Percentiles rank a stretch among this genome's conserved stretches.
Conservation (phyloP, 169 alveolate species). For the Fabrea salina region DNA sequence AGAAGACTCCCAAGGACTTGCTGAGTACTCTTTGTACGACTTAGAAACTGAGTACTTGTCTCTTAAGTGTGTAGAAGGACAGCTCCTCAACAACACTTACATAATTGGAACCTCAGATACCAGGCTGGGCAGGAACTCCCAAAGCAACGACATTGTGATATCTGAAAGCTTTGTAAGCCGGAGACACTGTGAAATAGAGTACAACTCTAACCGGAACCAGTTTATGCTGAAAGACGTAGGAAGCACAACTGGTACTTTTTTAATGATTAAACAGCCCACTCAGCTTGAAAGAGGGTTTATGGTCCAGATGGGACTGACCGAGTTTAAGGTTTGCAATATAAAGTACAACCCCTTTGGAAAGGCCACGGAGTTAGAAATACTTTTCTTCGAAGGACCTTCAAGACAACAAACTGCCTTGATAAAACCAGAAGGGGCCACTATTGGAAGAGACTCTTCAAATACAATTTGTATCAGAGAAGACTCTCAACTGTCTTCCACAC, state of each 20-base stretch:
- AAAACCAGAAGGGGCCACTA: conserved; percentile 33
- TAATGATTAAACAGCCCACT: conserved; percentile 46
- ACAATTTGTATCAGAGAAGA: conserved; percentile 51
- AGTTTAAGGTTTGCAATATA: conserved; percentile 45
- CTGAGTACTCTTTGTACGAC: too few relatives aligned
- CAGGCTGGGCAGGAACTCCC: conserved; percentile 53
- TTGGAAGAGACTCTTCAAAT: conserved; percentile 55
- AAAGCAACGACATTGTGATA: conserved; percentile 56
- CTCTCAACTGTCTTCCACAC: conserved; percentile 49
- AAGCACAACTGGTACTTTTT: conserved; percentile 57
- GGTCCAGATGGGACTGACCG: conserved; percentile 58
- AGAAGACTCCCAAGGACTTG: too few relatives aligned
- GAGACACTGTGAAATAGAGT: conserved; percentile 51
- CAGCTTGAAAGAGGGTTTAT: conserved; percentile 41
- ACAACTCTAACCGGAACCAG: neutral
- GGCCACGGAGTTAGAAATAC: conserved; percentile 34
- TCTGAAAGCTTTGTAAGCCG: conserved; percentile 55
- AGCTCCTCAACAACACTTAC: conserved; percentile 46
- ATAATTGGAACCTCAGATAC: conserved; percentile 51
- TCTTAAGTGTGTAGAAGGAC: conserved; percentile 61
- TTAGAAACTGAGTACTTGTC: too few relatives aligned
- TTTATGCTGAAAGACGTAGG: conserved; percentile 53
- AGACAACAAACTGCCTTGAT: conserved; percentile 36
- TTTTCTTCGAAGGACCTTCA: conserved; percentile 56
- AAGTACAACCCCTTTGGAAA: conserved; percentile 23